Evolutionary conservation across 495 filamentous ascomycete species (phyloP).

Genomic region (Aspergillus taichungensis): DNA sequence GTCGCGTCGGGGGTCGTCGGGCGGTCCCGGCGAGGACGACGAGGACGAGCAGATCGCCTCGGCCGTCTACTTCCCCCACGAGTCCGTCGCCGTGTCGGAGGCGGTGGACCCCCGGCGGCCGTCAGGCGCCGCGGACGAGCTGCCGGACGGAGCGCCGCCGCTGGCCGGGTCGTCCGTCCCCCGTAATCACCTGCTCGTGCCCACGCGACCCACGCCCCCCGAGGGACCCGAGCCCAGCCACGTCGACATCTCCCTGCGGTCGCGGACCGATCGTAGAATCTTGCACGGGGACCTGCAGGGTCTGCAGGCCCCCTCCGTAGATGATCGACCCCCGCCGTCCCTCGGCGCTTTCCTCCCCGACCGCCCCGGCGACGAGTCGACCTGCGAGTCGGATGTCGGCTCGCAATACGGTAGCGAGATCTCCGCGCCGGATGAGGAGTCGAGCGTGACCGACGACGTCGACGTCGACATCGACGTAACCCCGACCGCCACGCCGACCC

Average conservation of each 20-base stretch:
- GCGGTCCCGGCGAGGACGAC: constrained; percentile 55
- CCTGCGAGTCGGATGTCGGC: constrained; percentile 51
- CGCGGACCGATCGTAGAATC: constrained; percentile 51
- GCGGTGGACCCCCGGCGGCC: constrained; percentile 33
- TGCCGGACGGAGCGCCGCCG: constrained; percentile 15
- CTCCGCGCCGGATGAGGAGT: constrained; percentile 41
- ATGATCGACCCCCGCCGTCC: constrained; percentile 27
- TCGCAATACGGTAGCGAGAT: constrained; percentile 46
- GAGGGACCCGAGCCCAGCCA: constrained; percentile 32
- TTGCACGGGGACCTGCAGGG: constrained; percentile 50
- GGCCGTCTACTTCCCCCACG: constrained; percentile 87
- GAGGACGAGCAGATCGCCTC: constrained; percentile 94
- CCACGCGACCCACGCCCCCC: constrained; percentile 20
- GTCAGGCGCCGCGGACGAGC: constrained; percentile 8
- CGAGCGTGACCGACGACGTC: constrained; percentile 46
- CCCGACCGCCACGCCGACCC: constrained; percentile 50
- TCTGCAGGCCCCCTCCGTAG: constrained; percentile 20
- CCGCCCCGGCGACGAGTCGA: constrained; percentile 34
- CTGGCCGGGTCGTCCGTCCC: constrained; percentile 27
- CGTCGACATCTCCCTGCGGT: constrained; percentile 55
- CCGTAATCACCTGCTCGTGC: constrained; percentile 24
- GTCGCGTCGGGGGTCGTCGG: constrained; percentile 24
- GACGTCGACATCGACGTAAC: constrained; percentile 52
- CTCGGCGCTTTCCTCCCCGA: constrained; percentile 30
- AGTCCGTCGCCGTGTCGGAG: constrained; percentile 41